Evolutionary conservation across 1,139 yeast genomes (phyloP).

Genomic region (Trichomonascaceae sp.): DNA sequence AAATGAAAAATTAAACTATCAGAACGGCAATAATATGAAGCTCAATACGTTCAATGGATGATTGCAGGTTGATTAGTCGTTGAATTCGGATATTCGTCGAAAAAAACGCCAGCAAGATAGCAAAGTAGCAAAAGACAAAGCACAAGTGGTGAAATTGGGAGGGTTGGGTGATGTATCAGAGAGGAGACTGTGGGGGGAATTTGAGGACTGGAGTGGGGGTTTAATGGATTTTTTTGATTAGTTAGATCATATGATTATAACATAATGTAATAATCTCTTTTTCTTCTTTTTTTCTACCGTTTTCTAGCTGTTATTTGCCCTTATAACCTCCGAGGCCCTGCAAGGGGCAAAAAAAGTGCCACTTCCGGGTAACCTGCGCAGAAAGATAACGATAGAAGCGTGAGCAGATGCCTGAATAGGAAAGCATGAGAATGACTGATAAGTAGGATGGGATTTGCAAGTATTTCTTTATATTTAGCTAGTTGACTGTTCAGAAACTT

Average conservation of each 20-base stretch:
- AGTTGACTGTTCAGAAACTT: no score
- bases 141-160: not conserved
- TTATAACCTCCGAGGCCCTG: not conserved
- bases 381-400: not conserved
- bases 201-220: not conserved
- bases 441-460: no score
- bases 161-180: not conserved
- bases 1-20: not conserved
- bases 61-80: conserved; percentile 6
- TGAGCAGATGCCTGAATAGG: not conserved
- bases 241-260: not conserved
- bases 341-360: not conserved
- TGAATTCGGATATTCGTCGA: conserved; percentile 24
- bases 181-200: not conserved
- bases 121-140: not conserved
- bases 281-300: not conserved
- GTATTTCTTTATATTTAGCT: no score
- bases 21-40: not conserved
- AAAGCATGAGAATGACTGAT: not conserved
- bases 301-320: not conserved
- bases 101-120: conserved; percentile 22
- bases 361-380: no score
- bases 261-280: not conserved
- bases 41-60: not conserved
- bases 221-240: no score